phyloP scores from a whole-genome alignment of 192 early-diverging fungal species.

The Coemansia sp. region DNA sequence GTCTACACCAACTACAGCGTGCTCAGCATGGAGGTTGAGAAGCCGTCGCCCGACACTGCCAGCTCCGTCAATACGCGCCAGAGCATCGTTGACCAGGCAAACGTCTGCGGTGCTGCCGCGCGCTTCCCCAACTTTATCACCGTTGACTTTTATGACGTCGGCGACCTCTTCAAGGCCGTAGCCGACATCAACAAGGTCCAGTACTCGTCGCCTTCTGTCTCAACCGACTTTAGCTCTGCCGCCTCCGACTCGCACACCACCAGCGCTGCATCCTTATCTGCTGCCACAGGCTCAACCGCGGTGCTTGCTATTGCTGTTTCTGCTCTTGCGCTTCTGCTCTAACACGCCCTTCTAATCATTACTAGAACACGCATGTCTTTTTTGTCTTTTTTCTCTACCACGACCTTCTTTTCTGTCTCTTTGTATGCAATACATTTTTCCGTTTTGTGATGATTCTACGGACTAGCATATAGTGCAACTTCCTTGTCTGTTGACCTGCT shows the following conservation, averaged over 20 bases:
- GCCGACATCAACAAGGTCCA: conserved; percentile 59
- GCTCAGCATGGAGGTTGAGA: conserved; percentile 33
- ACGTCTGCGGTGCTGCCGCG: conserved; percentile 49
- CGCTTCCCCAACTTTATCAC: conserved; percentile 68
- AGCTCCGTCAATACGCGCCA: conserved; percentile 56
- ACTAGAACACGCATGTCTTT: too few species aligned
- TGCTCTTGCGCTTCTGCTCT: conserved; percentile 2
- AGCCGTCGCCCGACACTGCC: conserved; percentile 58
- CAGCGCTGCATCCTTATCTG: neutral
- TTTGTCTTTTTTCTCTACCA: too few species aligned
- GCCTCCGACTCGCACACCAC: conserved; percentile 3
- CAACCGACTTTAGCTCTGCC: conserved; percentile 12
- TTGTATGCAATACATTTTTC: too few species aligned
- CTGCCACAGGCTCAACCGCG: neutral
- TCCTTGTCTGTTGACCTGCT: too few species aligned
- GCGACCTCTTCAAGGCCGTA: conserved; percentile 53
- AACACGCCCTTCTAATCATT: neutral
- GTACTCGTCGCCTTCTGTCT: conserved; percentile 28
- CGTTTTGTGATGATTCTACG: too few species aligned
- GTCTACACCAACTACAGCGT: conserved; percentile 55
- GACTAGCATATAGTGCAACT: too few species aligned
- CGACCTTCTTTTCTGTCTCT: too few species aligned
- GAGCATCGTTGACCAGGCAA: conserved; percentile 59
- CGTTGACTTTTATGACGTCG: conserved; percentile 75
- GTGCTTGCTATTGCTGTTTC: neutral